Conservation (phyloP, 345 rosid genomes). For the Gossypium stocksii region DNA sequence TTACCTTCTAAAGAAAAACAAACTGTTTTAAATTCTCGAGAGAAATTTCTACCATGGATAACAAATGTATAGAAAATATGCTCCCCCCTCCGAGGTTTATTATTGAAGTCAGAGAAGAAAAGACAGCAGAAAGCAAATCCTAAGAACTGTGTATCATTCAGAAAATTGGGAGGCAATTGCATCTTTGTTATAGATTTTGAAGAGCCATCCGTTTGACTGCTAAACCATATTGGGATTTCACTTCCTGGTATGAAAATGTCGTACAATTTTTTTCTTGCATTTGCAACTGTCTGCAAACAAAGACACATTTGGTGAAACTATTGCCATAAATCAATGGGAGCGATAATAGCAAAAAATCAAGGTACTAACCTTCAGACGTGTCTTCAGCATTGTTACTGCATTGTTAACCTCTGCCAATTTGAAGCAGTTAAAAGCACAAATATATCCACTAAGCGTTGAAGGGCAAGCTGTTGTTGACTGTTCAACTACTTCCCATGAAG, state of each 20-base stretch:
- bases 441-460: accelerated
- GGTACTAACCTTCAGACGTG: neutral
- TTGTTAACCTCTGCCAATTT: neutral
- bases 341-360: neutral
- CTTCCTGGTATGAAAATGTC: neutral
- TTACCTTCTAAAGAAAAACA: too few relatives aligned
- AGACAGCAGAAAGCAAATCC: slow-evolving; percentile 5
- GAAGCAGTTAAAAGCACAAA: neutral
- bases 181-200: neutral
- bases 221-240: slow-evolving; percentile 9
- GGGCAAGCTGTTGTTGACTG: neutral
- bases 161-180: neutral
- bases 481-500: neutral
- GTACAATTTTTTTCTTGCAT: too few relatives aligned
- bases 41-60: neutral
- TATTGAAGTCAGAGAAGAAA: neutral
- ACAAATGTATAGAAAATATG: accelerated
- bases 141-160: neutral
- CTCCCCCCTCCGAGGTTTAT: accelerated
- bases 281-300: neutral
- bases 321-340: neutral
- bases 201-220: neutral
- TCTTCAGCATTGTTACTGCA: neutral
- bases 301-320: neutral
- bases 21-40: too few relatives aligned